Evolutionary conservation across 2,329 filamentous ascomycete genomes (phyloP), one percentile per base, ranked within the genome.

Genomic region (Penicillium sp.): DNA sequence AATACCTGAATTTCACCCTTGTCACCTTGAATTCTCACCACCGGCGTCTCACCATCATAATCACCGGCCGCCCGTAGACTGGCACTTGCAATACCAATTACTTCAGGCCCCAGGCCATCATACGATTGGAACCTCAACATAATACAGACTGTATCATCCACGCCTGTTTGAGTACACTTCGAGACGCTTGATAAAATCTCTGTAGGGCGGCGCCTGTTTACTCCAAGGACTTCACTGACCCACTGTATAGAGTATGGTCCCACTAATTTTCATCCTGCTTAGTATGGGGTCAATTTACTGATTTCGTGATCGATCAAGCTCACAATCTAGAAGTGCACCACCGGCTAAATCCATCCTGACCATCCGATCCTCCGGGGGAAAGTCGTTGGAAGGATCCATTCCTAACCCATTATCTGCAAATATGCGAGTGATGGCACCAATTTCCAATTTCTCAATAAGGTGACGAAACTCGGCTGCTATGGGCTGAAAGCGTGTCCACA

Each of bases 401-500:
- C 43, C 50, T 6, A 47, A 10, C 14, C 43, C 28, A 10, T 31
- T 18, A n/a, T 52, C 50, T 5, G 50, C 23, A 8, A 48, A 16
- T 5, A 52, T 37, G 3, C 37, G 43, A 13, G 33, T 16, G 2
- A 55, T 34, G n/a, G n/a, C n/a, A n/a, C n/a, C n/a, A n/a, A 10
- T 48, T 18, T 1, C 53, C 53, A n/a, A 55, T 31, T 5, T 19
- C 28, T 1, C 44, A 2, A 55, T n/a, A n/a, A 48, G 31, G 2
- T 28, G 26, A 2, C 43, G 40, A 8, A 52, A n/a, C 18, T 55
- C 14, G 16, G 48, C 18, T 2, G 24, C 29, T 0, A 59, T 18
- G 1, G 56, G 59, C 4, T 40, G 39, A 26, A 51, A 53, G 0
- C 58, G 46, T 3, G 54, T 52, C 60, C 58, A 62, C 36, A 62